These are phyloP conservation scores for Nemophila menziesii DNA, from an alignment of 257 asterid species.

Conservation along the genomic window DNA sequence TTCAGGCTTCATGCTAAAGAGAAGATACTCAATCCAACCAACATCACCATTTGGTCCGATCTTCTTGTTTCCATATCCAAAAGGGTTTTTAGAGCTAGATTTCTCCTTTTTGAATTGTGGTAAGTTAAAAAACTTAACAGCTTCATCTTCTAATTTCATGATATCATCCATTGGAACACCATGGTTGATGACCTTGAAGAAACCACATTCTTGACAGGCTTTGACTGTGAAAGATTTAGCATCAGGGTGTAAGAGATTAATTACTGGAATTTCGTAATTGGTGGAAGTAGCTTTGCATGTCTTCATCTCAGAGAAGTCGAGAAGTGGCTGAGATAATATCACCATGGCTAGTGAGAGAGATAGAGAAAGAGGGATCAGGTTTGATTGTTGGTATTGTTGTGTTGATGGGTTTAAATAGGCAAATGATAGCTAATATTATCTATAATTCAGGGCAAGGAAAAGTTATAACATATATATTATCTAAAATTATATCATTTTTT, in stretches of 20 bases:
- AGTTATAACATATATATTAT: too few relatives aligned
- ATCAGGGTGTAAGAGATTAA: constrained; percentile 37
- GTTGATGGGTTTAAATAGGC: too few relatives aligned
- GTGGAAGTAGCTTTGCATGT: too few relatives aligned
- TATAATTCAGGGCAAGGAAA: too few relatives aligned
- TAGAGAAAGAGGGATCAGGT: too few relatives aligned
- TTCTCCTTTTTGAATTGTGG: constrained; percentile 37
- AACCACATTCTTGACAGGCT: constrained; percentile 58
- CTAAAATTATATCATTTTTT: too few relatives aligned
- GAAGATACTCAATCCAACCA: constrained; percentile 64
- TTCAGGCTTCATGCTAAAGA: constrained; percentile 41
- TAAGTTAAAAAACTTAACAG: constrained; percentile 31
- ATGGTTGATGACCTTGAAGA: constrained; percentile 52
- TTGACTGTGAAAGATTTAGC: constrained; percentile 25
- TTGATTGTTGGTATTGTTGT: too few relatives aligned
- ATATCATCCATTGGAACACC: constrained; percentile 36
- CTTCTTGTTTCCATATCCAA: constrained; percentile 68
- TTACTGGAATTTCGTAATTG: constrained; percentile 46
- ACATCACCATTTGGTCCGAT: constrained; percentile 69
- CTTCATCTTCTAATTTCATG: constrained; percentile 33
- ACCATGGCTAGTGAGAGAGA: too few relatives aligned
- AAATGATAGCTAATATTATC: too few relatives aligned
- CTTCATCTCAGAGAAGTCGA: too few relatives aligned
- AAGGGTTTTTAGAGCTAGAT: constrained; percentile 46
- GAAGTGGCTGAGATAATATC: too few relatives aligned